A percentile compares a stretch with the other conserved stretches of the same genome.
These are phyloP conservation scores for Brassica cretica DNA, from an alignment of 345 rosid genomes.

Conservation along the genomic window DNA sequence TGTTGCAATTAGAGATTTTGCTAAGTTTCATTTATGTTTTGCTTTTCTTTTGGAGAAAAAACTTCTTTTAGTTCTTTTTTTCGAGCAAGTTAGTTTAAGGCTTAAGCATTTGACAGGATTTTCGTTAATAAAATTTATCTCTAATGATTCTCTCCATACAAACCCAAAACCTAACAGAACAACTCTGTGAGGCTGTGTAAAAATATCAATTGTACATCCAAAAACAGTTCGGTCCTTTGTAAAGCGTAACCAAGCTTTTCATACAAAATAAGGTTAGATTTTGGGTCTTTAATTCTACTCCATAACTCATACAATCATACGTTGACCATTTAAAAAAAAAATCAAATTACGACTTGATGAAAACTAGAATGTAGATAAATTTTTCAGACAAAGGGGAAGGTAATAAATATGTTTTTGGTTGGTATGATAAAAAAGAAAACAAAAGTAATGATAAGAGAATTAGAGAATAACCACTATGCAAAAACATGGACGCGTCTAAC, in stretches of 20 bases:
- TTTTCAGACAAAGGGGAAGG: background rate
- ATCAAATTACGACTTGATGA: conserved; percentile 15
- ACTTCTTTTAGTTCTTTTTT: no score
- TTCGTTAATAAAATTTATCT: no score
- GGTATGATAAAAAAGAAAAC: background rate
- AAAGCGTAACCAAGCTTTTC: conserved; percentile 36
- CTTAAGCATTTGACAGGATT: no score
- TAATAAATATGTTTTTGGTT: background rate
- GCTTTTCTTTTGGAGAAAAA: background rate
- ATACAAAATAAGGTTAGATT: conserved; percentile 27
- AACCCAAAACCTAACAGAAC: no score
- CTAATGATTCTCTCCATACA: no score
- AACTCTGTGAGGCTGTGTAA: no score
- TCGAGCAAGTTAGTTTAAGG: background rate
- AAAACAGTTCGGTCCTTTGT: no score
- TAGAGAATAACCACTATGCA: background rate
- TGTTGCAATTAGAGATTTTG: background rate
- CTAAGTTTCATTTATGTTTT: background rate
- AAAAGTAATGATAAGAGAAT: background rate
- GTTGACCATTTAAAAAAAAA: background rate
- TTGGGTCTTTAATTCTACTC: conserved; percentile 23
- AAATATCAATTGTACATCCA: no score
- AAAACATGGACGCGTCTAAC: conserved; percentile 27
- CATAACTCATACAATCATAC: conserved; percentile 9
- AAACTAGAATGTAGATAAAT: background rate